Evolutionary conservation across 495 filamentous ascomycete genomes (phyloP).

Genomic region (Aspergillus wentii): DNA sequence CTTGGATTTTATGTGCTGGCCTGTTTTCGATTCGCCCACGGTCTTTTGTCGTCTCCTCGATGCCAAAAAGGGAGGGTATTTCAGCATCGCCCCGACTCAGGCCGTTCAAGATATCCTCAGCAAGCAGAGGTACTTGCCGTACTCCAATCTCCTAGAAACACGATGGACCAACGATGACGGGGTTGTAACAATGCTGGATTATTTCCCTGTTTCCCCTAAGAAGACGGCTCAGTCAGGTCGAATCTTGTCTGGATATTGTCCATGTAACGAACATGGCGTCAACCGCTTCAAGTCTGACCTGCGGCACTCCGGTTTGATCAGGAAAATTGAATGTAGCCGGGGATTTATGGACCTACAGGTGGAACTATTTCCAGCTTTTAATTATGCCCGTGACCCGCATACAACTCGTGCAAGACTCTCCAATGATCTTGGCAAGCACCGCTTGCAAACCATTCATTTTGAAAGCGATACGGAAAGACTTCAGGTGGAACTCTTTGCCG

Average conservation of each 20-base stretch:
- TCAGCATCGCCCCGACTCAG: constrained; percentile 51
- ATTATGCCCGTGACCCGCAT: constrained; percentile 58
- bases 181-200: constrained; percentile 65
- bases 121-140: constrained; percentile 67
- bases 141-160: constrained; percentile 65
- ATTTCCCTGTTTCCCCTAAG: constrained; percentile 51
- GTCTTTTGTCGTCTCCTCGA: constrained; percentile 66
- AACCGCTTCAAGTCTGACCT: constrained; percentile 38
- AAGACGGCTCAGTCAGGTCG: constrained; percentile 17
- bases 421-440: constrained; percentile 21
- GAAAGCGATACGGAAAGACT: constrained; percentile 50
- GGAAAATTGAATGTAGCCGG: constrained; percentile 64
- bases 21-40: constrained; percentile 62
- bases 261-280: constrained; percentile 24
- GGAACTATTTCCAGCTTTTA: constrained; percentile 66
- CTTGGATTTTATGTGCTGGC: constrained; percentile 75
- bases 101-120: constrained; percentile 47
- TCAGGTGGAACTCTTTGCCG: constrained; percentile 60
- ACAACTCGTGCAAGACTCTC: constrained; percentile 27
- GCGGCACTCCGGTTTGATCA: constrained; percentile 47
- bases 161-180: constrained; percentile 68
- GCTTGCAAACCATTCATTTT: constrained; percentile 59
- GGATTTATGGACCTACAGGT: constrained; percentile 57
- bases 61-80: constrained; percentile 66
- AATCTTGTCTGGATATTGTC: constrained; percentile 31